Base-by-base conservation (phyloP, 1,284 basidiomycete species). In the Phellopilus nigrolimitatus region DNA sequence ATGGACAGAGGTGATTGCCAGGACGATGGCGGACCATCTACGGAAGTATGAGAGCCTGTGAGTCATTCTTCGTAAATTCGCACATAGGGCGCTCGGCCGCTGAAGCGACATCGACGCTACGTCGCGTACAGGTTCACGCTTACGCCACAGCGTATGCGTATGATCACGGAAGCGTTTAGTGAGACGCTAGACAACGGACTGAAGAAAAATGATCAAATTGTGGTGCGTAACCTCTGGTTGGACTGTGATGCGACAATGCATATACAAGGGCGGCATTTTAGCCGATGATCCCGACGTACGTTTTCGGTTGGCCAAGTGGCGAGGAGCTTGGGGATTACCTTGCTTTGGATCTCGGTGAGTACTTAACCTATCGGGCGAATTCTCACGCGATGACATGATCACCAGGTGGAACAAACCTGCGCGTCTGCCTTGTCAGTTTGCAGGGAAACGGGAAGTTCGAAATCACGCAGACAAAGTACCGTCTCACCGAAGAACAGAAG, bases 391-490 rank as follows among this genome's bases (percentile, higher is more conserved):
- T n/a, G n/a, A n/a, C n/a, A n/a, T 31, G 13, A 19, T 37, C 10
- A 21, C 0, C 49, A 88, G 88, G 88, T 57, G 94, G 94, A 44
- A 99, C 97, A 42, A 99, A 99, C 66, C 78, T 99, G 31, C 92
- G 95, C 49, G 95, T 98, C 48, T 99, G 95, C 70, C 88, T 97
- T 54, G 95, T 99, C 49, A 89, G 86, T 17, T 76, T 99, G 12
- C 82, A 90, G 61, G 95, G 95, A 21, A 76, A 84, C 6, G 94
- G 95, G 56, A 93, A 95, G 73, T 99, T 98, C 68, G 94, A 98
- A 71, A 90, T 99, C 62, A 95, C 93, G 0, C 95, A 99, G 60
- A 89, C 93, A 47, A 99, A 99, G 71, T 98, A 98, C 71, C 88
- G 94, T 53, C 79, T 99, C 49, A 88, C 91, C 1, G 95, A 99